Evolutionary conservation across 345 rosid species (phyloP), one percentile per base, ranked within the genome.

Genomic region (Raphanus raphanistrum): DNA sequence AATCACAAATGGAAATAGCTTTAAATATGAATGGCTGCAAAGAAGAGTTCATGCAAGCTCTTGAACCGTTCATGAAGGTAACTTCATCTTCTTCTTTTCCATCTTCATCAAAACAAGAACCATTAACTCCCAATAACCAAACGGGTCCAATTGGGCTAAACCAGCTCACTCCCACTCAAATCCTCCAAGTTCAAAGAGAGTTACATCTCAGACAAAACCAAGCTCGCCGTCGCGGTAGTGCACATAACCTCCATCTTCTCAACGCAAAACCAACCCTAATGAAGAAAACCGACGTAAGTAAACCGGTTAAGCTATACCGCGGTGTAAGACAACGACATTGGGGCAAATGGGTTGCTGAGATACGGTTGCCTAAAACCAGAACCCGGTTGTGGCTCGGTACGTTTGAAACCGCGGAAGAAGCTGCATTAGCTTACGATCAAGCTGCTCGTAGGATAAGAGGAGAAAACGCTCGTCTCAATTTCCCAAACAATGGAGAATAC

Each of bases 381-480:
- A 90, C 98, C 27, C 84, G 98, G 31, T 91, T 94, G 71, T 94
- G 98, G 98, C 95, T 94, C 10, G 98, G 98, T 70, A 94, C 98
- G 52, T 94, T 87, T 38, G 93, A 90, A 76, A 94, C 92, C 0
- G 98, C 96, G 0, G 93, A 94, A 73, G 88, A 86, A 68, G 98
- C 98, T 0, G 98, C 98, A 25, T 78, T 92, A 77, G 98, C 98
- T 50, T 92, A 94, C 31, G 98, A 92, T 71, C 84, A 82, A 72
- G 98, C 98, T 3, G 97, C 98, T 15, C 88, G 82, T 43, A 88
- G 85, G 83, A 88, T 94, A 28, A 78, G 97, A 67, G 97, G 97
- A 15, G 95, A 92, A 8, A 84, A 87, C 41, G 97, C 97, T 0
- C 82, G 95, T 82, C 95, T 92, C 35, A 94, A 94, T 27, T 94